Percentiles rank a stretch among this genome's conserved stretches.
Conservation (phyloP, 805 yeast genomes). For the Kluyveromyces nonfermentans region DNA sequence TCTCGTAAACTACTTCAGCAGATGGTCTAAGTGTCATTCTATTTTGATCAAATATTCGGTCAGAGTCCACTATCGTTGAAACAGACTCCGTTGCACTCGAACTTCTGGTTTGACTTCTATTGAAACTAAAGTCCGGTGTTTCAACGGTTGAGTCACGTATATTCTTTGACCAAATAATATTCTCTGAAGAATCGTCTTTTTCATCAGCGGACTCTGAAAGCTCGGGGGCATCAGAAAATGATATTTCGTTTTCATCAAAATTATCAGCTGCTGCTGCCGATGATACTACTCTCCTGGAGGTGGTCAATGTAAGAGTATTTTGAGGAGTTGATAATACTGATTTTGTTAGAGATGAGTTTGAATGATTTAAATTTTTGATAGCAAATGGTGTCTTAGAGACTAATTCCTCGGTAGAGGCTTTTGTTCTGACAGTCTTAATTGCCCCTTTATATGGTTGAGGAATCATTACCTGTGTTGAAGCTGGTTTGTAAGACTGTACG, state of each 20-base stretch:
- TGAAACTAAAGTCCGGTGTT: background rate
- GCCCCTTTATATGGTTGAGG: conserved; percentile 36
- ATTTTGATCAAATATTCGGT: conserved; percentile 6
- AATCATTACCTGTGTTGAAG: conserved; percentile 33
- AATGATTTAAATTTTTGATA: conserved; percentile 15
- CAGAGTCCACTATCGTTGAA: background rate
- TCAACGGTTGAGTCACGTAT: background rate
- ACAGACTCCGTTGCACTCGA: background rate
- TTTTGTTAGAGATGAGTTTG: conserved; percentile 14
- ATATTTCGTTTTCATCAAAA: conserved; percentile 61
- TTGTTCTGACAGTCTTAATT: conserved; percentile 7
- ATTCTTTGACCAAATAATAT: conserved; percentile 19
- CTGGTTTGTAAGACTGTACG: conserved; percentile 34
- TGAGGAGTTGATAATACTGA: conserved; percentile 20
- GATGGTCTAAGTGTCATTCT: conserved; percentile 85
- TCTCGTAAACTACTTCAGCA: conserved; percentile 85
- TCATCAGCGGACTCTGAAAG: conserved; percentile 47
- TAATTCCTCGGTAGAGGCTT: conserved; percentile 8
- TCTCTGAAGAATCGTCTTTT: conserved; percentile 22
- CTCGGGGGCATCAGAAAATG: conserved; percentile 66
- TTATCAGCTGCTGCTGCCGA: conserved; percentile 37
- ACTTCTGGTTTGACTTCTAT: background rate
- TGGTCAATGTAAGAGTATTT: conserved; percentile 20
- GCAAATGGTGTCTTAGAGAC: conserved; percentile 9
- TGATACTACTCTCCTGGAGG: conserved; percentile 28